Base-by-base conservation (phyloP, 345 rosid genomes). In the Microcos paniculata region DNA sequence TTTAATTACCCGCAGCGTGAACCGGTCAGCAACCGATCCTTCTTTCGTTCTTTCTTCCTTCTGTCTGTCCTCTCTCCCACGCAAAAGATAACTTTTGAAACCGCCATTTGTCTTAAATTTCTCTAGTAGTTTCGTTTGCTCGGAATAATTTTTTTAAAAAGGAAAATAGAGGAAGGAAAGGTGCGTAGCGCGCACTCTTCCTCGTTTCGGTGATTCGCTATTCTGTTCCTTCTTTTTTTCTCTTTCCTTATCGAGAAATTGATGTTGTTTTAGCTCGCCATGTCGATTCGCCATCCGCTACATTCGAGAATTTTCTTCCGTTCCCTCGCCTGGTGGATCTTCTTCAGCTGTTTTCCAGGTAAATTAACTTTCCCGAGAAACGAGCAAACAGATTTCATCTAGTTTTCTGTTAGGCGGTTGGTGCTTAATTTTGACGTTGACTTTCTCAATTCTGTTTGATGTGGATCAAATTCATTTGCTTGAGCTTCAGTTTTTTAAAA, bases 321-420 rank as follows among this genome's bases (percentile, higher is more conserved):
- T 42, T 55, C 70, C 73, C 71, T 81, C 30, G 31, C 51, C 16
- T 33, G 70, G 52, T 80, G 61, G 78, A 43, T 78, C 76, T 51
- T 74, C 35, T 61, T 83, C 75, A 14, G 80, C 66, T 82, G 53
- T 72, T 76, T 82, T 73, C 72, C 87, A 56, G 89, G 89, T 86
- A 80, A 59, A 18, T 12, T 70, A 70, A 46, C 3, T 76, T 66
- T 58, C 52, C 26, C 33, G 65, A 14, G 21, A 71, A 71, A 43
- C 76, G 64, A 76, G 18, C 77, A 62, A 31, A 14, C 65, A 24
- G 40, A 43, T 10, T 14, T 40, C n/a, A 43, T 63, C 15, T 38
- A 2, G 4, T 51, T 56, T 56, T 56, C 61, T 3, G 30, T 1
- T 56, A 52, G 57, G 14, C 5, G 14, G 14, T 23, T 10, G 19